phyloP scores from a whole-genome alignment of 352 stramenopile species.

The Pythium dissotocum region DNA sequence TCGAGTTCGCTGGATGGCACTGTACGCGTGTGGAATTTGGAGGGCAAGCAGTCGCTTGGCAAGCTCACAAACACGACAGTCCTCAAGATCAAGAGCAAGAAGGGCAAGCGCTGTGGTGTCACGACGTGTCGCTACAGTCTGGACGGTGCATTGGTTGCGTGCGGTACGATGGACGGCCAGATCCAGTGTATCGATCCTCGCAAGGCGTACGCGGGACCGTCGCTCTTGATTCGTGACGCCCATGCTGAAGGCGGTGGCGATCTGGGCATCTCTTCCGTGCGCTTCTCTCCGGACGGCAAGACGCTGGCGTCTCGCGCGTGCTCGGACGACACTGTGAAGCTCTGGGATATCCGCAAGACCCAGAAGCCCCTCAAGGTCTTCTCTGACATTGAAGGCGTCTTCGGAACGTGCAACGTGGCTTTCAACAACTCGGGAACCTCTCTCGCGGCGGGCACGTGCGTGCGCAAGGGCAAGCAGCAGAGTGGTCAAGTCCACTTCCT shows the following conservation, averaged over 20 bases:
- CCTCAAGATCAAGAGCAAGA: conserved; percentile 82
- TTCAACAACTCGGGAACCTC: conserved; percentile 78
- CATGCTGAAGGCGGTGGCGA: conserved; percentile 74
- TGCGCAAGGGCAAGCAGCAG: conserved; percentile 62
- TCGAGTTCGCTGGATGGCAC: conserved; percentile 82
- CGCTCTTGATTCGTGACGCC: conserved; percentile 62
- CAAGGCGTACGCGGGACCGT: conserved; percentile 63
- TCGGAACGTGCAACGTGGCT: conserved; percentile 76
- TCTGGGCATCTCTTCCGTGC: conserved; percentile 67
- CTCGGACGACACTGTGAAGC: conserved; percentile 76
- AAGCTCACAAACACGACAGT: conserved; percentile 85
- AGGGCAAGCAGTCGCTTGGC: conserved; percentile 67
- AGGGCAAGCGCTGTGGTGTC: conserved; percentile 68
- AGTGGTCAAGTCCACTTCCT: conserved; percentile 68
- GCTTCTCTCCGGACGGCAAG: conserved; percentile 70
- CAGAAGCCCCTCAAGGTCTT: conserved; percentile 66
- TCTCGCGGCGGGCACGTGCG: conserved; percentile 64
- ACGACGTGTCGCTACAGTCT: conserved; percentile 72
- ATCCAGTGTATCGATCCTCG: conserved; percentile 78
- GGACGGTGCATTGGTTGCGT: conserved; percentile 61
- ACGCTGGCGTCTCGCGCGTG: conserved; percentile 70
- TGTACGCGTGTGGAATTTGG: conserved; percentile 72
- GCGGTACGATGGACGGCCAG: conserved; percentile 76
- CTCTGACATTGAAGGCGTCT: conserved; percentile 58
- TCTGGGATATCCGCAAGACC: conserved; percentile 79